Percentiles rank a stretch among this genome's conserved stretches.
These are phyloP conservation scores for Exobasidium cylindrosporum DNA, from an alignment of 1,284 basidiomycete species.

Conservation along the genomic window DNA sequence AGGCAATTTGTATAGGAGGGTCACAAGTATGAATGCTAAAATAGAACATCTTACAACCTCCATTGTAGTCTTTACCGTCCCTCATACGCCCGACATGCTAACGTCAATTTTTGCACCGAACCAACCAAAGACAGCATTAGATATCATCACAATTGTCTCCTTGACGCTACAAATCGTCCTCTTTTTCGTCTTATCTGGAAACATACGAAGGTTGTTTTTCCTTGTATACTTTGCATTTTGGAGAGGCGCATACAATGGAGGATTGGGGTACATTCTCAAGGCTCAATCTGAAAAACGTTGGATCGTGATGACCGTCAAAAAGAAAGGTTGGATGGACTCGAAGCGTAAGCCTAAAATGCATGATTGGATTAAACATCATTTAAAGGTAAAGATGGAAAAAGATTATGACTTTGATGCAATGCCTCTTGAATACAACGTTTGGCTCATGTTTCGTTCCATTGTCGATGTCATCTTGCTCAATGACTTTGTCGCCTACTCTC, in stretches of 20 bases:
- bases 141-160: conserved; percentile 76
- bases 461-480: conserved; percentile 96
- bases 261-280: conserved; percentile 87
- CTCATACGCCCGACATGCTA: conserved; percentile 90
- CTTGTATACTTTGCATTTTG: conserved; percentile 86
- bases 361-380: conserved; percentile 79
- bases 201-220: conserved; percentile 66
- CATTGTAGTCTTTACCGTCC: conserved; percentile 77
- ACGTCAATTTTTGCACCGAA: conserved; percentile 84
- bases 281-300: conserved; percentile 90
- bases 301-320: conserved; percentile 78
- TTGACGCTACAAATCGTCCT: conserved; percentile 74
- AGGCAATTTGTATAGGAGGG: neutral
- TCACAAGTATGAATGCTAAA: neutral
- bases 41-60: neutral
- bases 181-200: conserved; percentile 62
- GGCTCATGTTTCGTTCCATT: conserved; percentile 84
- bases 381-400: conserved; percentile 84
- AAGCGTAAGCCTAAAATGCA: conserved; percentile 66
- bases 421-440: conserved; percentile 59
- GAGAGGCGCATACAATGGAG: conserved; percentile 85
- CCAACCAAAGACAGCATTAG: conserved; percentile 85
- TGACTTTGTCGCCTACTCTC: conserved; percentile 81
- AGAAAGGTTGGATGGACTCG: conserved; percentile 81
- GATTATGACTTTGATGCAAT: conserved; percentile 84